Evolutionary conservation across 306 rosid genomes (phyloP), one percentile per base, ranked within the genome.

Genomic region (Delonix regia): DNA sequence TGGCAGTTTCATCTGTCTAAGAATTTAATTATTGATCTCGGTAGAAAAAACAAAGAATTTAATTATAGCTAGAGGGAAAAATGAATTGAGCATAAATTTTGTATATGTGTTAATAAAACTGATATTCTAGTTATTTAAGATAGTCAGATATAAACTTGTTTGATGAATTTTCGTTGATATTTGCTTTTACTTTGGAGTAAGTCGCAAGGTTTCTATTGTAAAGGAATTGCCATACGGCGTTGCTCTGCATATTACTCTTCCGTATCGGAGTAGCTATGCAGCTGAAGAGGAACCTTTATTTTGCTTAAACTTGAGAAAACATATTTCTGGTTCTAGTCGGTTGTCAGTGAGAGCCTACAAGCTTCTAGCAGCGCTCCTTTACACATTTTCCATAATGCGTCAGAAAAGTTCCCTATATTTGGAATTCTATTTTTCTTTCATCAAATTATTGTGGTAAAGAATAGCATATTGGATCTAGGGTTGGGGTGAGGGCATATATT

Each of bases 381-480:
- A 44, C 12, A 44, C 49, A 44, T 44, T 16, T 12, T 44, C 49
- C 49, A 12, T 12, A 11, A 44, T 44, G 49, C 16, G 0, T 13
- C 0, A 16, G 3, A 13, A 44, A 44, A 44, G 15, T 44, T 44
- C 49, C 49, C 18, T 44, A 44, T 10, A 44, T 44, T 13, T 44
- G 15, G 16, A 44, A 44, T 44, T 44, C 16, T 44, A 2, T 11
- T 44, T 2, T 1, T 44, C 3, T 42, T 9, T 42, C 11, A 9
- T 44, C 49, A 48, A 14, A 48, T 25, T 53, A 10, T 38, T 55
- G 60, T 42, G 75, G 22, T 61, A 56, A 19, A 18, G 18, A 36
- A 65, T 9, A 24, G 11, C 15, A 69, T 69, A 28, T n/a, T 42
- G 44, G 74, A 73, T 63, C 62, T 64, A 5, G 83, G 61, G 18